Evolutionary conservation across 1,139 yeast genomes (phyloP).

Genomic region (Eremothecium gossypii): DNA sequence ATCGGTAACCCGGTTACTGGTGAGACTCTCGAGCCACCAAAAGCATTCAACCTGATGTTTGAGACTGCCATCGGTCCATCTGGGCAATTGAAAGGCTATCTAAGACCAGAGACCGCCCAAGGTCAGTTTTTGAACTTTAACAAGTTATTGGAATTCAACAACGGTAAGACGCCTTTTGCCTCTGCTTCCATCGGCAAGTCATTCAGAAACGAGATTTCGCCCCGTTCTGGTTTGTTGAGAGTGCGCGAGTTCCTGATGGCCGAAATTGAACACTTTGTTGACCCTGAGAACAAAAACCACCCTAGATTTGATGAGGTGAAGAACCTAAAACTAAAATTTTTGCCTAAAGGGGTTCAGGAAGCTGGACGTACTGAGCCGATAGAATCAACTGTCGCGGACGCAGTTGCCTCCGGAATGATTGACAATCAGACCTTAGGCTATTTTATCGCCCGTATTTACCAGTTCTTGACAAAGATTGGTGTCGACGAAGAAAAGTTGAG

Average conservation of each 20-base stretch:
- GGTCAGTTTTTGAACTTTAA: conserved; percentile 95
- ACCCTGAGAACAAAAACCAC: conserved; percentile 80
- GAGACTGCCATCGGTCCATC: conserved; percentile 99
- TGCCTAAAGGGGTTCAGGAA: conserved; percentile 82
- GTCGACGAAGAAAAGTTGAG: conserved; percentile 75
- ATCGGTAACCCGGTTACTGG: conserved; percentile 90
- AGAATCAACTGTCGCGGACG: conserved; percentile 73
- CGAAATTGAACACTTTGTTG: conserved; percentile 97
- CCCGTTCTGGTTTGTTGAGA: conserved; percentile 93
- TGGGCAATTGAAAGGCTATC: conserved; percentile 87
- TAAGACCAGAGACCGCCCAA: conserved; percentile 99
- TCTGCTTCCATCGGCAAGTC: conserved; percentile 98
- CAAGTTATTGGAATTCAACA: conserved; percentile 89
- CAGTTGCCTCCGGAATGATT: conserved; percentile 77
- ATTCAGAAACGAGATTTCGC: conserved; percentile 97
- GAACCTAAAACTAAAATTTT: conserved; percentile 62
- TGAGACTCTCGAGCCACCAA: conserved; percentile 79
- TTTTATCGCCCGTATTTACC: conserved; percentile 86
- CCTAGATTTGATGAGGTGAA: conserved; percentile 68
- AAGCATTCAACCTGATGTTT: conserved; percentile 95
- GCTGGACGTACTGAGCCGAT: conserved; percentile 66
- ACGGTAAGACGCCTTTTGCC: conserved; percentile 96
- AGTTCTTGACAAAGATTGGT: conserved; percentile 81
- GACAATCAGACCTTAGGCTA: conserved; percentile 97
- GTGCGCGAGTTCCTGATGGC: conserved; percentile 99